Base-by-base conservation (phyloP, 495 filamentous ascomycete genomes). In the Xylaria telfairii region DNA sequence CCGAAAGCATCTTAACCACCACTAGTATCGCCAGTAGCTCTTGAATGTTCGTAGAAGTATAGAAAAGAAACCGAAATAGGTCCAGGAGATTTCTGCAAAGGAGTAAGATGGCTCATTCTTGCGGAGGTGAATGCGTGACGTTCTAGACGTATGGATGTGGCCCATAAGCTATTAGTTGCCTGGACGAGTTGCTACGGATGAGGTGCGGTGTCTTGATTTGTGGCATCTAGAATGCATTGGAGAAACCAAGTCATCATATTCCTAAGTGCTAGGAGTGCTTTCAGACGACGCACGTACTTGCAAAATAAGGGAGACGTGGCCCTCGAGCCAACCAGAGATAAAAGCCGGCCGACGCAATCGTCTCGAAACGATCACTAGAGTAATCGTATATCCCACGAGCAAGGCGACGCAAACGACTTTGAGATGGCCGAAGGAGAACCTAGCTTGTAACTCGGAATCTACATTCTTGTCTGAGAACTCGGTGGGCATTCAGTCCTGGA, bases 231-330 rank as follows among this genome's bases (percentile, higher is more conserved):
- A 49, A 37, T 65, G 60, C 47, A 47, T 57, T 65, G 39, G 15
- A n/a, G 39, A 64, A 32, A n/a, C 73, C 73, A 69, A 69, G 73
- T 77, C 75, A 76, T 77, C 73, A 68, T 70, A 42, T 47, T 53
- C 65, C 74, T 60, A 75, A 70, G 42, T 56, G 49, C 61, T 62
- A 65, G 65, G 53, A 60, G 65, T 53, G 65, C 65, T 74, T 66
- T 71, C 68, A 71, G 37, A 72, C 75, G 67, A 74, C 74, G 65
- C 71, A 78, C 74, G 63, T 77, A 77, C 74, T 78, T 74, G 75
- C 65, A 57, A 77, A 60, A n/a, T 41, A 59, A 28, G 42, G 42
- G 28, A 19, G 47, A 39, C 12, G 24, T 65, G 47, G 19, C 56
- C 39, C 39, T 46, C 21, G 37, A 69, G 61, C 67, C 41, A 39